Percentiles rank a stretch among this genome's conserved stretches.
These are phyloP conservation scores for Lachancea nothofagi DNA, from an alignment of 805 yeast species.

Conservation along the genomic window DNA sequence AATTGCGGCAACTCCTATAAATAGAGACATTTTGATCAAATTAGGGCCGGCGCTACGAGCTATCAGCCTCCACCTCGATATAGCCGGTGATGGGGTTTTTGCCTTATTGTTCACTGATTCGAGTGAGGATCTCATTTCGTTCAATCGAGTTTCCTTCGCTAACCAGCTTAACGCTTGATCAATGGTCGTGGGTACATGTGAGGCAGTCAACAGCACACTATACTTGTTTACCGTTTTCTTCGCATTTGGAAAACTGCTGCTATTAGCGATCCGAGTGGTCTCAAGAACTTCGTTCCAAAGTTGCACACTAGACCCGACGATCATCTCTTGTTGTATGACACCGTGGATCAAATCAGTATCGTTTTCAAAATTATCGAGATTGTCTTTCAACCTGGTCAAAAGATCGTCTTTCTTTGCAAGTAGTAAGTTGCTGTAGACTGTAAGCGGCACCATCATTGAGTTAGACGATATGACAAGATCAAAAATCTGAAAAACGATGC, in stretches of 20 bases:
- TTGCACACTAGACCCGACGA: slow-evolving; percentile 15
- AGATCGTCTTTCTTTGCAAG: slow-evolving; percentile 42
- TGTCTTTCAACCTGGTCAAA: slow-evolving; percentile 25
- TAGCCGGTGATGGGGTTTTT: background rate
- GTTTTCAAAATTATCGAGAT: slow-evolving; percentile 26
- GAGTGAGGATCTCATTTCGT: slow-evolving; percentile 12
- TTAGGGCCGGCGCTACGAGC: slow-evolving; percentile 1
- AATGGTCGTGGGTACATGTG: background rate
- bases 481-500: slow-evolving; percentile 55
- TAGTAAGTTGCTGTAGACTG: slow-evolving; percentile 56
- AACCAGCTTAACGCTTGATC: slow-evolving; percentile 13
- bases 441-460: slow-evolving; percentile 49
- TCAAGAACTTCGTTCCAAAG: slow-evolving; percentile 20
- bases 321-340: slow-evolving; percentile 38
- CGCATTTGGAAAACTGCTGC: slow-evolving; percentile 6
- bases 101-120: background rate
- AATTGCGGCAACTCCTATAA: slow-evolving; percentile 8
- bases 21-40: slow-evolving; percentile 4
- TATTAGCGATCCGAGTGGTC: slow-evolving; percentile 9
- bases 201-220: slow-evolving; percentile 26
- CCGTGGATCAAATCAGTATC: slow-evolving; percentile 35
- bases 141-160: slow-evolving; percentile 18
- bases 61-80: slow-evolving; percentile 4
- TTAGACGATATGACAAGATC: slow-evolving; percentile 58
- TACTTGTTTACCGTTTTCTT: slow-evolving; percentile 19